Base-by-base conservation (phyloP, 371 early-diverging fungal genomes). In the Circinella minor region DNA sequence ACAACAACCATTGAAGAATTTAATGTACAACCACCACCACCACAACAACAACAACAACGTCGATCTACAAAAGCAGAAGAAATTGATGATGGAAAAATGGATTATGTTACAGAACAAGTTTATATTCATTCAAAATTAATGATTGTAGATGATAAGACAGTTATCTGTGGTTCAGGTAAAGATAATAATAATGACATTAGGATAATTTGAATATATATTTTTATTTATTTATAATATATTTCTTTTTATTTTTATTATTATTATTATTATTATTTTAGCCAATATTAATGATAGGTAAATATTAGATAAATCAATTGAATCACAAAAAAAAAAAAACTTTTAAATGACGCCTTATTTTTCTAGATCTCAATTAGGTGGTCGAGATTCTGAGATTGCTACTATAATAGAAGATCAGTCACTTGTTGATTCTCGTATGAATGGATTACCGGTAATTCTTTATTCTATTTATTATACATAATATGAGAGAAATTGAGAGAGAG, bases 371-470 rank as follows among this genome's bases (percentile, higher is more conserved):
- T 75, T 91, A 55, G 98, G 98, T n/a, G 88, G 88, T 72, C 89
- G 96, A 55, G 98, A 98, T 76, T 93, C 96, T 6, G 98, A 98
- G 79, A 88, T 96, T 67, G 94, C 94, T 36, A 85, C 92, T 47
- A 68, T 95, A 11, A 81, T 95, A 46, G 93, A 94, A 75, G 96
- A 96, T 71, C 83, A 87, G 4, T 85, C 88, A 39, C 72, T 80
- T 20, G 85, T 96, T 9, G 76, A 80, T n/a, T 87, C 91, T 2
- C 77, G 74, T 47, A 92, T 96, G 93, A 87, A 92, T 67, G 92
- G 91, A 9, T 69, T 84, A 7, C 80, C 84, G 18, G 90, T 89
- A 84, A 75, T 69, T 65, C 55, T 4, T 49, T 37, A 36, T 14
- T 20, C 59, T 39, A 9, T 39, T 43, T 43, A 43, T 43, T 43